phyloP scores from a whole-genome alignment of 164 flowering plant species.

The Annona squamosa region DNA sequence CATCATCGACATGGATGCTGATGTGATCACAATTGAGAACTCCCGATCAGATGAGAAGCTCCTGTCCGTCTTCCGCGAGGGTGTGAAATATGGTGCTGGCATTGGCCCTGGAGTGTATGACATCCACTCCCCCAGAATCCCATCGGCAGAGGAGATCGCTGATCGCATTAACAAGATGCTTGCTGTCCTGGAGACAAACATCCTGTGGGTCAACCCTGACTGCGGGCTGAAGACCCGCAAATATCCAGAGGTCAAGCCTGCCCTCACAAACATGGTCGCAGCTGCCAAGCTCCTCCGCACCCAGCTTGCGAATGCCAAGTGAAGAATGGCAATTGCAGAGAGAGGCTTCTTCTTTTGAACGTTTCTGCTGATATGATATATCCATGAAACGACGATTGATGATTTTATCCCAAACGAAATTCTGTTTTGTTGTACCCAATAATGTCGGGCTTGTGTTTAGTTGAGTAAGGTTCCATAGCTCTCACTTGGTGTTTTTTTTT shows the following conservation, averaged over 20 bases:
- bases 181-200: constrained; percentile 84
- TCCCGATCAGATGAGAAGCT: constrained; percentile 95
- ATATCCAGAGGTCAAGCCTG: constrained; percentile 82
- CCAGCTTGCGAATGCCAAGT: constrained; percentile 71
- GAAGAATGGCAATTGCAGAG: constrained; percentile 15
- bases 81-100: constrained; percentile 90
- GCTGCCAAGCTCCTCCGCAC: constrained; percentile 81
- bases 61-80: constrained; percentile 92
- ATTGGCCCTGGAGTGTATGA: constrained; percentile 97
- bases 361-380: too few species aligned
- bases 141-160: constrained; percentile 79
- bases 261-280: constrained; percentile 73
- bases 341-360: background rate
- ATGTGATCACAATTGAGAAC: constrained; percentile 95
- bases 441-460: too few species aligned
- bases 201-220: constrained; percentile 95
- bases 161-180: constrained; percentile 93
- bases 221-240: constrained; percentile 97
- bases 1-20: constrained; percentile 84
- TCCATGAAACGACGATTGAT: too few species aligned
- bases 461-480: too few species aligned
- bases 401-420: too few species aligned
- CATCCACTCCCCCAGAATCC: constrained; percentile 94
- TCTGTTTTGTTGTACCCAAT: too few species aligned
- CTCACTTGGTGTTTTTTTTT: too few species aligned